Conservation (phyloP, 2,329 filamentous ascomycete species). For the Lasiodiplodia sp. region DNA sequence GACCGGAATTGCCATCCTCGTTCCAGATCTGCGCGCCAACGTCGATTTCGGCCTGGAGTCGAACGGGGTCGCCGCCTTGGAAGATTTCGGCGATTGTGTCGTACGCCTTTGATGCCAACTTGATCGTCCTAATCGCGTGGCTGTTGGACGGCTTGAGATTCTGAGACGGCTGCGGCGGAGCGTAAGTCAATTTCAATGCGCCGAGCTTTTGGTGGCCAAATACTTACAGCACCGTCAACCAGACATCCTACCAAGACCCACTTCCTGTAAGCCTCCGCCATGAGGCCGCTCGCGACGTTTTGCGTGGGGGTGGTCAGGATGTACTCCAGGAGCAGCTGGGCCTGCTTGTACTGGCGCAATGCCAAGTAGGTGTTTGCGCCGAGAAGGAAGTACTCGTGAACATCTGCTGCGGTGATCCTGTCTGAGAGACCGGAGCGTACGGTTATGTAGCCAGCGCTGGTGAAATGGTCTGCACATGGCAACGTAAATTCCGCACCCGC, state of each 20-base stretch:
- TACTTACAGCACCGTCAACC: conserved; percentile 66
- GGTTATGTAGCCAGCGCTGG: conserved; percentile 67
- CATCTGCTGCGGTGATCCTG: conserved; percentile 58
- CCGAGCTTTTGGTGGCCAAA: not conserved
- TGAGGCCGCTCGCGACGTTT: conserved; percentile 73
- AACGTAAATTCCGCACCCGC: conserved; percentile 46
- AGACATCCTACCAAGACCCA: conserved; percentile 83
- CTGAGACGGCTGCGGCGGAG: conserved; percentile 47
- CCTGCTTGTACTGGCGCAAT: conserved; percentile 50
- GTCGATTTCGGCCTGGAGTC: conserved; percentile 70
- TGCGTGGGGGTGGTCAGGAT: conserved; percentile 72
- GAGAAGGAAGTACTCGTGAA: conserved; percentile 64
- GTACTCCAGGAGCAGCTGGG: conserved; percentile 56
- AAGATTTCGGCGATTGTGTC: conserved; percentile 74
- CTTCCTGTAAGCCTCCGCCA: conserved; percentile 91
- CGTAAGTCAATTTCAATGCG: not conserved
- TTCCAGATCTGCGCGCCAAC: conserved; percentile 67
- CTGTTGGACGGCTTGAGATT: conserved; percentile 65
- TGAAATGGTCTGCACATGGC: conserved; percentile 50
- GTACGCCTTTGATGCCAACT: conserved; percentile 72
- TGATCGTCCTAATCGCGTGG: conserved; percentile 64
- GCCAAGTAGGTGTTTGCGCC: conserved; percentile 58
- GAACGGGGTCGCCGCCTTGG: conserved; percentile 62
- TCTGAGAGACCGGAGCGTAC: conserved; percentile 64
- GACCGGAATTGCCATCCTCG: conserved; percentile 74